These are phyloP conservation scores for Incumbomyces lentus DNA, from an alignment of 2,329 filamentous ascomycete species.

Conservation along the genomic window DNA sequence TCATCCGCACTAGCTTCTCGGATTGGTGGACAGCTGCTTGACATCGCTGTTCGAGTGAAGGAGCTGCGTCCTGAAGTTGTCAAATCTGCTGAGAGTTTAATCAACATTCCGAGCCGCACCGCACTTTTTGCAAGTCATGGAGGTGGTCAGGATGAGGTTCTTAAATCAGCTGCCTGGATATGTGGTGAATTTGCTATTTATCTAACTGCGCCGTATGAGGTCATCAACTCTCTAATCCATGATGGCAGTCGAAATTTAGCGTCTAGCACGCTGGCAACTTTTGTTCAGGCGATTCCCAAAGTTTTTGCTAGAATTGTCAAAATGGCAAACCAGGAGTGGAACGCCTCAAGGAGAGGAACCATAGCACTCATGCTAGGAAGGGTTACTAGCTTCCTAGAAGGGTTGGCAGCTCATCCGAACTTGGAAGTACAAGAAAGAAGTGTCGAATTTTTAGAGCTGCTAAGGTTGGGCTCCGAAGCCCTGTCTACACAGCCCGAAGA, in stretches of 20 bases:
- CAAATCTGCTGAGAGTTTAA: conserved; percentile 64
- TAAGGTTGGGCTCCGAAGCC: conserved; percentile 79
- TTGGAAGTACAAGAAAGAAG: conserved; percentile 91
- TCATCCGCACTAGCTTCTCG: conserved; percentile 23
- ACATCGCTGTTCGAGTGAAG: conserved; percentile 82
- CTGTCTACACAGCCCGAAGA: conserved; percentile 24
- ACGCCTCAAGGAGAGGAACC: conserved; percentile 59
- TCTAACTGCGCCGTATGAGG: conserved; percentile 58
- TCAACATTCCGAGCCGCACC: conserved; percentile 50
- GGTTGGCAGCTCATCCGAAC: conserved; percentile 67
- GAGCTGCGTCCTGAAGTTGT: conserved; percentile 72
- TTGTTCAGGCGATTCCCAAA: conserved; percentile 77
- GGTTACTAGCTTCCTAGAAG: conserved; percentile 71
- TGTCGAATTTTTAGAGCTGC: conserved; percentile 81
- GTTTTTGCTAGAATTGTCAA: conserved; percentile 65
- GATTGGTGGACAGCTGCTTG: conserved; percentile 79
- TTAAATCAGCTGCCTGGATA: conserved; percentile 73
- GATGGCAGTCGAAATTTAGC: conserved; percentile 47
- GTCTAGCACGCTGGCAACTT: conserved; percentile 62
- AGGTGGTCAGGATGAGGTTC: conserved; percentile 48
- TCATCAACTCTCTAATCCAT: conserved; percentile 65
- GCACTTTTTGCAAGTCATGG: conserved; percentile 45
- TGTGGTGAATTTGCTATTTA: conserved; percentile 77
- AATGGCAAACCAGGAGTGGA: conserved; percentile 58
- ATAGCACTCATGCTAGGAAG: conserved; percentile 69